Conservation (phyloP, 768 basidiomycete species). For the Suillus plorans region DNA sequence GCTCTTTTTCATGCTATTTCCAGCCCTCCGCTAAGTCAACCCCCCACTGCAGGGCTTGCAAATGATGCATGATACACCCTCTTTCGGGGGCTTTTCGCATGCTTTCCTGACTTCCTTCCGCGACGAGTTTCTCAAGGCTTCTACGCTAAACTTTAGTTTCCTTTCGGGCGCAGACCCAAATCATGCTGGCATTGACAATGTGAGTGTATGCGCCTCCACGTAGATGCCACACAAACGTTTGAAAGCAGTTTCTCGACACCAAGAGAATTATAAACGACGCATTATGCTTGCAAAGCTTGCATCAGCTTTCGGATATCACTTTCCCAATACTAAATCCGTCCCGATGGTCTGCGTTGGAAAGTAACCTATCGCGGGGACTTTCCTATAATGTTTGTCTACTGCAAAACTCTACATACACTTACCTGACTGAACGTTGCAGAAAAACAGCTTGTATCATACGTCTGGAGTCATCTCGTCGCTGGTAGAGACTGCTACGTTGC, state of each 20-base stretch:
- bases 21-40: not conserved
- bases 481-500: constrained; percentile 58
- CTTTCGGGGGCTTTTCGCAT: constrained; percentile 65
- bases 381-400: constrained; percentile 22
- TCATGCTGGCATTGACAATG: constrained; percentile 40
- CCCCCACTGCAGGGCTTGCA: constrained; percentile 58
- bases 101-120: constrained; percentile 59
- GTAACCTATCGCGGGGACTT: constrained; percentile 26
- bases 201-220: constrained; percentile 30
- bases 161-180: constrained; percentile 46
- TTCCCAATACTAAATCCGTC: constrained; percentile 50
- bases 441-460: constrained; percentile 42
- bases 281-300: constrained; percentile 50
- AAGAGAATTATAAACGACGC: constrained; percentile 61
- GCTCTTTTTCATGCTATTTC: not conserved
- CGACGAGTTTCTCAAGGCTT: constrained; percentile 68
- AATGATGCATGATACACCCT: constrained; percentile 56
- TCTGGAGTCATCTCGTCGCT: constrained; percentile 61
- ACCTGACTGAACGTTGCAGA: constrained; percentile 23
- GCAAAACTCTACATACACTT: constrained; percentile 23
- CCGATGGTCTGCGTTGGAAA: constrained; percentile 37
- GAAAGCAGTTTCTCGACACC: constrained; percentile 34
- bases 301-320: constrained; percentile 48
- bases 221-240: constrained; percentile 12
- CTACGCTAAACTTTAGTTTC: constrained; percentile 55